Evolutionary conservation across 352 stramenopile species (phyloP).

Genomic region (Discostella stelligera): DNA sequence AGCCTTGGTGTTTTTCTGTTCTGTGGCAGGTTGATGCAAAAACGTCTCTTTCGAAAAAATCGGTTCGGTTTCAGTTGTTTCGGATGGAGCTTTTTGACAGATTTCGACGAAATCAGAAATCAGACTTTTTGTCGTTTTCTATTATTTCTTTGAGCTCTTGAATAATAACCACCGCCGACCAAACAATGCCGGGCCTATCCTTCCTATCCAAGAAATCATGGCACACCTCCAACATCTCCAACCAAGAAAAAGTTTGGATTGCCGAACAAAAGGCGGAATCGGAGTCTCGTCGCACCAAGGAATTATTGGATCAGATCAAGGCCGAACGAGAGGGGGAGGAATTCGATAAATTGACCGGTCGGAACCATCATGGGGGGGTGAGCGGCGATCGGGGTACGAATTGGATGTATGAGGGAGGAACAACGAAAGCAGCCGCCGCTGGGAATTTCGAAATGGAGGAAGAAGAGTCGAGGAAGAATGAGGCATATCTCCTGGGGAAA

Average conservation of each 20-base stretch:
- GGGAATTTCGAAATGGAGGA: slow-evolving; percentile 45
- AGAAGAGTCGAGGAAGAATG: slow-evolving; percentile 56
- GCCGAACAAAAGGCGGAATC: slow-evolving; percentile 92
- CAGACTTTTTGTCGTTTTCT: no score
- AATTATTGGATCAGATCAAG: slow-evolving; percentile 95
- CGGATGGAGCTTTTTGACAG: no score
- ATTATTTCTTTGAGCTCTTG: no score
- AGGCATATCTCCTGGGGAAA: slow-evolving; percentile 93
- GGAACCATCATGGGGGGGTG: slow-evolving; percentile 85
- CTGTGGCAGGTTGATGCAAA: no score
- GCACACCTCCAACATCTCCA: slow-evolving; percentile 95
- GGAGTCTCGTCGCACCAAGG: slow-evolving; percentile 90
- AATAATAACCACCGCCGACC: not conserved
- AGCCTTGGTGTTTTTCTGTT: no score
- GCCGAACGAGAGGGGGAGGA: slow-evolving; percentile 95
- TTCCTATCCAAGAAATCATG: slow-evolving; percentile 97
- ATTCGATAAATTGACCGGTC: slow-evolving; percentile 89
- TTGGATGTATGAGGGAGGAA: slow-evolving; percentile 96
- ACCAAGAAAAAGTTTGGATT: slow-evolving; percentile 97
- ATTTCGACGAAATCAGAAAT: no score
- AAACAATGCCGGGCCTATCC: slow-evolving; percentile 82
- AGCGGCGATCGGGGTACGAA: slow-evolving; percentile 86
- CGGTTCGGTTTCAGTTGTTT: no score
- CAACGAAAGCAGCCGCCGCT: slow-evolving; percentile 12
- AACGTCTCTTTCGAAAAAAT: no score